Evolutionary conservation across 1,284 basidiomycete species (phyloP), one percentile per base, ranked within the genome.

Genomic region (Boletus mariae): DNA sequence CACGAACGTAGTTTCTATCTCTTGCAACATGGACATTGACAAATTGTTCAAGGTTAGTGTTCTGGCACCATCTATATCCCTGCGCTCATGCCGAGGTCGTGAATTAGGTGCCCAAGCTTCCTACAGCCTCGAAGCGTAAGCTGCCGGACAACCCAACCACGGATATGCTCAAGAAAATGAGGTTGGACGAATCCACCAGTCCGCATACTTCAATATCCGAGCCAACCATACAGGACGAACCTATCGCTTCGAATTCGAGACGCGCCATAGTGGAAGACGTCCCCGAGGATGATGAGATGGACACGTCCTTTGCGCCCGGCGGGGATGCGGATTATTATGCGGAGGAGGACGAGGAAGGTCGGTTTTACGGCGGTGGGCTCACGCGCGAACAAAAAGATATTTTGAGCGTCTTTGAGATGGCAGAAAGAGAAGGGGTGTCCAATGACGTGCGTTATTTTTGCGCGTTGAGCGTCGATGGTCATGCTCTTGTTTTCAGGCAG

Each of bases 341-440:
- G 1, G 94, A 94, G 61, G 93, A 95, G 67, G 94, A 96, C 63
- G 90, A 88, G 26, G 93, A 95, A 60, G 94, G 94, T 0, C 78
- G 94, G 12, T 96, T 97, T 75, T 97, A 90, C 66, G 94, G 94
- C 29, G 92, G 94, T 3, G 94, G 94, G 1, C 74, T 97, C 54
- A 95, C 92, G 3, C 79, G 79, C 31, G 88, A 94, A 66, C 94
- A 98, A 73, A 94, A 95, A 67, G 87, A 92, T 49, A 90, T 96
- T 50, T 63, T 92, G 52, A 92, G 90, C 58, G 94, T 97, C 56
- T 94, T 98, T 67, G 94, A 93, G 59, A 78, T 78, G 51, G 84
- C 83, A 9, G 82, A 77, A 28, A 78, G 75, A 25, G 80, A 85
- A 47, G 84, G 80, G 7, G 77, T 77, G 20, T 80, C 84, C 45